These are phyloP conservation scores for Neonectria punicea DNA, from an alignment of 2,329 filamentous ascomycete genomes.

Conservation along the genomic window DNA sequence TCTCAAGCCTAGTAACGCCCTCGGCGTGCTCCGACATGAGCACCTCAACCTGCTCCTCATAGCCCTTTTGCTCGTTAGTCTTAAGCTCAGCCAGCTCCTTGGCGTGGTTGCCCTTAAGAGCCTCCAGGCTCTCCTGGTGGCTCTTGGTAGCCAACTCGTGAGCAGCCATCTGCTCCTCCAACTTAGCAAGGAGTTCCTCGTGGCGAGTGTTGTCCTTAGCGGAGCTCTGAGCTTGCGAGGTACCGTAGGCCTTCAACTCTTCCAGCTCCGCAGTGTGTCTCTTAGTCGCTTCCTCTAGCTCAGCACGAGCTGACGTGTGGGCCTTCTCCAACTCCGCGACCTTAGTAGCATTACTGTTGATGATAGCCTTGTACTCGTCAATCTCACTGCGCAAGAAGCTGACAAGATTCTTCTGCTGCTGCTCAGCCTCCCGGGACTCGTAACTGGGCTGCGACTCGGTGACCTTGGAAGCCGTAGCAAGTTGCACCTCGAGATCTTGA, in stretches of 20 bases:
- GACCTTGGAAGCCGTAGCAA: conserved; percentile 63
- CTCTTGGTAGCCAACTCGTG: conserved; percentile 68
- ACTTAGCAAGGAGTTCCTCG: conserved; percentile 59
- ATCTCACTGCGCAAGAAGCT: conserved; percentile 77
- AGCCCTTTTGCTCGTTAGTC: conserved; percentile 61
- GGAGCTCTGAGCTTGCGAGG: conserved; percentile 63
- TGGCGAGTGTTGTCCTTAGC: conserved; percentile 57
- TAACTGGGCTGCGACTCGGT: conserved; percentile 55
- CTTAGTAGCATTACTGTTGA: conserved; percentile 74
- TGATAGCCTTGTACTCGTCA: conserved; percentile 80
- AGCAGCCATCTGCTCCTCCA: conserved; percentile 68
- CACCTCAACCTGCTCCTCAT: conserved; percentile 66
- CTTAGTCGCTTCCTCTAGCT: conserved; percentile 33
- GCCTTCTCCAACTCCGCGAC: conserved; percentile 80
- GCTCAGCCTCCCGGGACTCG: conserved; percentile 55
- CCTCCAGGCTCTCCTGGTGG: conserved; percentile 62
- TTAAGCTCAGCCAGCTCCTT: conserved; percentile 62
- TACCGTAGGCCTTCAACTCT: conserved; percentile 69
- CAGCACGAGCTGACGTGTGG: conserved; percentile 70
- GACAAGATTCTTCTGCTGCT: conserved; percentile 69
- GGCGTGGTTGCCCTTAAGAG: conserved; percentile 61
- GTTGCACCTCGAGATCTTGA: conserved; percentile 73
- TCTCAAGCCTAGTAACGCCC: conserved; percentile 65
- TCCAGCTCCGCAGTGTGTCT: conserved; percentile 67
- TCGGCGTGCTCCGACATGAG: conserved; percentile 71